Evolutionary conservation across 179 eudicot genomes (phyloP), one percentile per base, ranked within the genome.

Genomic region (Silene noctiflora): DNA sequence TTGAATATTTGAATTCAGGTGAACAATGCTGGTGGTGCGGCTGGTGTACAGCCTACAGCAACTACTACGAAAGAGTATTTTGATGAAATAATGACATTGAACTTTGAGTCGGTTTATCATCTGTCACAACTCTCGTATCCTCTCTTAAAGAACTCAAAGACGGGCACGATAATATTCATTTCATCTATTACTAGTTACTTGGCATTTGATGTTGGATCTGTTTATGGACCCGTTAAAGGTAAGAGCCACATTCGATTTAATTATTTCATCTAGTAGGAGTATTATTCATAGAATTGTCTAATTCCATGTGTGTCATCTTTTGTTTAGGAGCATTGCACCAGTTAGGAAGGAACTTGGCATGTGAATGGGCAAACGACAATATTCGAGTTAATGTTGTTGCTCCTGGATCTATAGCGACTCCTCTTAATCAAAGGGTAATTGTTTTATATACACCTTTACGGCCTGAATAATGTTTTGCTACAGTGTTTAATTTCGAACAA

Each of bases 91-190:
- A 84, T 90, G 87, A 48, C 84, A n/a, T 78, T 86, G 11, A 85
- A 87, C 73, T 80, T 91, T 44, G 96, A 91, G 22, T 84, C 93
- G 24, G 71, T 85, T 12, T 89, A 79, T 71, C 96, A 91, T 86
- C 64, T 89, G 4, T 83, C 87, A 42, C 96, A 91, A 78, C 88
- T 91, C 53, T 87, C 91, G 17, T 39, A 89, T 77, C 91, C 93
- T 75, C 85, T 85, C 46, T 61, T 91, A 1, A 89, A 87, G 80
- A 86, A 87, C 67, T 89, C 93, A 59, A 87, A 86, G 9, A 71
- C 4, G 14, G 91, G 90, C 75, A 87, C 62, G 59, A 82, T 91
- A 35, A 79, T 89, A 19, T 86, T 85, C 55, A 85, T 89, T 27
- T 91, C 96, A 3, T 87, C 93, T 56, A 81, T 89, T 4, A 86